Conservation (phyloP, 805 yeast species). For the Pichia sporocuriosa region DNA sequence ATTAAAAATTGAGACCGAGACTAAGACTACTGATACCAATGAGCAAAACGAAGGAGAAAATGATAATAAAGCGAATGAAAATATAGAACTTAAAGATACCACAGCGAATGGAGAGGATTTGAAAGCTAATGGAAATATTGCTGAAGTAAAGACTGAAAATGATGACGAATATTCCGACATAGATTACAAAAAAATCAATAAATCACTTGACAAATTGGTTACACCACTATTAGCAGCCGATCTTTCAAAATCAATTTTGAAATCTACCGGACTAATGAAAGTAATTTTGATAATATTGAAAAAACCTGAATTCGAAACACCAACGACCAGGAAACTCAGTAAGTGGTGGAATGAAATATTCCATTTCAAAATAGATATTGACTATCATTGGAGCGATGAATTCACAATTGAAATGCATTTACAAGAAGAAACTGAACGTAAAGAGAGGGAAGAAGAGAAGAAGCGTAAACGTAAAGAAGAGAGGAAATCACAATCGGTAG, state of each 20-base stretch:
- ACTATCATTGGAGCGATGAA: slow-evolving; percentile 25
- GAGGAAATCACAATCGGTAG: slow-evolving; percentile 21
- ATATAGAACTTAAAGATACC: too few species aligned
- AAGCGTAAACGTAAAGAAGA: slow-evolving; percentile 15
- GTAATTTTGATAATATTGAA: slow-evolving; percentile 29
- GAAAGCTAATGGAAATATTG: background rate
- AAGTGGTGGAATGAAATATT: slow-evolving; percentile 23
- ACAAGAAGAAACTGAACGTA: slow-evolving; percentile 16
- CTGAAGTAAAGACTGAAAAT: background rate
- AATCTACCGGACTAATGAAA: slow-evolving; percentile 28
- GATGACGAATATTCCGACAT: slow-evolving; percentile 9
- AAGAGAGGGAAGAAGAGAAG: slow-evolving; percentile 36
- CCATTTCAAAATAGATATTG: slow-evolving; percentile 23
- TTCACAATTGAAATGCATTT: slow-evolving; percentile 20
- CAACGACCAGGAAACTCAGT: slow-evolving; percentile 16
- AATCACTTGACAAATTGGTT: slow-evolving; percentile 20
- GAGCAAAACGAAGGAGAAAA: background rate
- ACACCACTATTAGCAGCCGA: slow-evolving; percentile 22
- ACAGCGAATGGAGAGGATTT: slow-evolving; percentile 5
- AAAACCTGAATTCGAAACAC: slow-evolving; percentile 30
- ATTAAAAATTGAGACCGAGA: background rate
- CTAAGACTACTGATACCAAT: background rate
- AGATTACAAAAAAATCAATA: slow-evolving; percentile 19
- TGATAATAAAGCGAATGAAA: too few species aligned
- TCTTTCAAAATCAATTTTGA: slow-evolving; percentile 26